A percentile compares a stretch with the other conserved stretches of the same genome.
phyloP scores from a whole-genome alignment of 768 basidiomycete species.

The Suillus lakei region DNA sequence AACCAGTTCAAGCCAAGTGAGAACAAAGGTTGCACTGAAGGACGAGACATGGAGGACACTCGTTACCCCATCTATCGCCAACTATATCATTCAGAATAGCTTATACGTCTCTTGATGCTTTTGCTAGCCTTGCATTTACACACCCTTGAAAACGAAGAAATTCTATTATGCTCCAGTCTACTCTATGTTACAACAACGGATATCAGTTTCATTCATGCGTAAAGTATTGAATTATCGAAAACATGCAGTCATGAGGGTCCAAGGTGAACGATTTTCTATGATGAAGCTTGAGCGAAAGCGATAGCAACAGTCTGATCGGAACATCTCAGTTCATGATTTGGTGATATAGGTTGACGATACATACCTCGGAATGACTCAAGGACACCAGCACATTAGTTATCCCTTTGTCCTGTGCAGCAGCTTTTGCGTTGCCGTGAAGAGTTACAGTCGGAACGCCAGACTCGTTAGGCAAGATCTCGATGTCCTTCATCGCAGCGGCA shows the following conservation, averaged over 20 bases:
- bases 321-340: constrained; percentile 21
- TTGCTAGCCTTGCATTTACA: background rate
- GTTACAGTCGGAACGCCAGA: constrained; percentile 80
- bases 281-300: constrained; percentile 81
- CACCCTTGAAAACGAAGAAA: constrained; percentile 8
- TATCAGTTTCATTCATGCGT: constrained; percentile 3
- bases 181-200: constrained; percentile 8
- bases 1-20: constrained; percentile 72
- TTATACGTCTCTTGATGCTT: constrained; percentile 44
- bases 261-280: constrained; percentile 17
- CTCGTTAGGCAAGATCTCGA: constrained; percentile 86
- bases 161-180: constrained; percentile 15
- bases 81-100: constrained; percentile 53
- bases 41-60: constrained; percentile 49
- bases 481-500: constrained; percentile 94
- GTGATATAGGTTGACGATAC: constrained; percentile 31
- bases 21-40: constrained; percentile 34
- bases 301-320: constrained; percentile 73
- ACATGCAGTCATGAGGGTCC: background rate
- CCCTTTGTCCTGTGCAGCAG: constrained; percentile 72
- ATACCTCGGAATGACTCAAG: constrained; percentile 90
- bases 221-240: constrained; percentile 4
- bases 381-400: constrained; percentile 81
- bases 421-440: constrained; percentile 80
- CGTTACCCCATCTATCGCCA: constrained; percentile 50